A percentile compares a stretch with the other conserved stretches of the same genome.
These are phyloP conservation scores for Oryza officinalis DNA, from an alignment of 176 grass and related monocot species.

Conservation along the genomic window DNA sequence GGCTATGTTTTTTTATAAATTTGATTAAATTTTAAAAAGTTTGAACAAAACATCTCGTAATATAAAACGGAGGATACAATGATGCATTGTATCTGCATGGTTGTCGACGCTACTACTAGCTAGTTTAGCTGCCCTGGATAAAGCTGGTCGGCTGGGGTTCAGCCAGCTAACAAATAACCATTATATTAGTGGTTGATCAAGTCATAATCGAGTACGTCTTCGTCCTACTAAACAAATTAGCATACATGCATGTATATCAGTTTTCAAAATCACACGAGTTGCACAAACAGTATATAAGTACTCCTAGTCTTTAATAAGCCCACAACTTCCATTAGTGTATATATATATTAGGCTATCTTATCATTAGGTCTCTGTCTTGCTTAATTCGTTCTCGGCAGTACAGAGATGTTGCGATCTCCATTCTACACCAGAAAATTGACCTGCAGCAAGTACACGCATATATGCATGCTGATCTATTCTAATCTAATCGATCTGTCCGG, in stretches of 20 bases:
- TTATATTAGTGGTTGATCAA: too few relatives aligned
- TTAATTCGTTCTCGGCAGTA: background rate
- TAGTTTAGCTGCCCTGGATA: background rate
- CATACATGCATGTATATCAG: background rate
- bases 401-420: background rate
- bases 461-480: too few relatives aligned
- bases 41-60: too few relatives aligned
- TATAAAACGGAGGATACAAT: too few relatives aligned
- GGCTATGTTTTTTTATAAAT: too few relatives aligned
- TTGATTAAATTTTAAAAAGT: too few relatives aligned
- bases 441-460: too few relatives aligned
- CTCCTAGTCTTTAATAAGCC: background rate
- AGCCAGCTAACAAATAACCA: too few relatives aligned
- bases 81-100: too few relatives aligned
- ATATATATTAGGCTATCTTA: background rate
- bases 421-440: background rate
- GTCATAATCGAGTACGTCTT: background rate
- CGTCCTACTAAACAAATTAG: background rate
- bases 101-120: too few relatives aligned
- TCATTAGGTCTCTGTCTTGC: background rate
- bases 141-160: background rate
- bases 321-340: background rate
- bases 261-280: background rate
- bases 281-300: background rate
- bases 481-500: too few relatives aligned